A percentile compares a stretch with the other conserved stretches of the same genome.
Evolutionary conservation across 2,329 filamentous ascomycete genomes (phyloP).

Genomic region (Cercospora nicotianae): DNA sequence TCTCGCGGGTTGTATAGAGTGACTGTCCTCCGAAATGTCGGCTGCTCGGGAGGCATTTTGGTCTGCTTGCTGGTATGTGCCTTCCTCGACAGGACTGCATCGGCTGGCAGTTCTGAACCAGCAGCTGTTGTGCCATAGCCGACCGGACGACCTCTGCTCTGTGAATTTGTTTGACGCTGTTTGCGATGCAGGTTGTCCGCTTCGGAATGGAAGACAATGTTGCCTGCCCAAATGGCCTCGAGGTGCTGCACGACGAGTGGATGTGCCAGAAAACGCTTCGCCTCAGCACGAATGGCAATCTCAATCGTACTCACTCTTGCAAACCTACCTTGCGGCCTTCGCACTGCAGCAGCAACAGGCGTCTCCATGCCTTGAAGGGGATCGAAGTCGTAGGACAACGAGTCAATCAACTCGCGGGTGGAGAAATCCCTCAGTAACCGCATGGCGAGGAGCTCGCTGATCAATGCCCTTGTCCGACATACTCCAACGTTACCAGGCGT

Average conservation of each 20-base stretch:
- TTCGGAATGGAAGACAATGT: slow-evolving; percentile 88
- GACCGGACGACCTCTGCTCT: slow-evolving; percentile 18
- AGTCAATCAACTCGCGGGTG: slow-evolving; percentile 88
- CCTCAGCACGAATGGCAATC: slow-evolving; percentile 86
- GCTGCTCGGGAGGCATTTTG: slow-evolving; percentile 31
- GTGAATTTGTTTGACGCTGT: slow-evolving; percentile 42
- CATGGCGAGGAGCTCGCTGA: slow-evolving; percentile 88
- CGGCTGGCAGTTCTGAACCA: slow-evolving; percentile 33
- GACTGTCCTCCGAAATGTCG: slow-evolving; percentile 66
- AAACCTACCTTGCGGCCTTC: slow-evolving; percentile 56
- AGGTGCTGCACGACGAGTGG: slow-evolving; percentile 89
- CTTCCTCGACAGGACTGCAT: slow-evolving; percentile 35
- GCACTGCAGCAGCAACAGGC: slow-evolving; percentile 43
- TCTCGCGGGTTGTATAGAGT: slow-evolving; percentile 87
- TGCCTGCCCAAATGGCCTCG: slow-evolving; percentile 96
- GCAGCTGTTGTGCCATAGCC: slow-evolving; percentile 45
- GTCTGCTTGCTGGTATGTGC: slow-evolving; percentile 26
- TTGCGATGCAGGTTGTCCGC: slow-evolving; percentile 79
- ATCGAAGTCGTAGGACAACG: slow-evolving; percentile 91
- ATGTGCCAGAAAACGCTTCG: slow-evolving; percentile 89
- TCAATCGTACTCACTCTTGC: slow-evolving; percentile 87
- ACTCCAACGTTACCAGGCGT: slow-evolving; percentile 82
- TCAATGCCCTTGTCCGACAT: slow-evolving; percentile 78
- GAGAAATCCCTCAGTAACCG: slow-evolving; percentile 86
- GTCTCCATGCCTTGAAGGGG: slow-evolving; percentile 77